phyloP scores from a whole-genome alignment of 148 eudicot species.

The Nyssa sinensis region DNA sequence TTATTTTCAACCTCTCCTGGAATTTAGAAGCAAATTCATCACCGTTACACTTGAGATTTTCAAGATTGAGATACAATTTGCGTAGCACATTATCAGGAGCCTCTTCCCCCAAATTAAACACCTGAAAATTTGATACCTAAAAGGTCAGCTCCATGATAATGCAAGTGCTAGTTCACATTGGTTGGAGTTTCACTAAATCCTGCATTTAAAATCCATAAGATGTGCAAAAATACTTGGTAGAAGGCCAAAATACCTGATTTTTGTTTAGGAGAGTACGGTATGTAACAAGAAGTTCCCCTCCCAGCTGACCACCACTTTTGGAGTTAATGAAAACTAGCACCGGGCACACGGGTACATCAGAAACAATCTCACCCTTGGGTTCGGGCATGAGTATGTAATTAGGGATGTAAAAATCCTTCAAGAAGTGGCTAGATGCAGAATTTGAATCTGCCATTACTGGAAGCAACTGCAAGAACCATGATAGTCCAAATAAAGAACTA shows the following conservation, averaged over 20 bases:
- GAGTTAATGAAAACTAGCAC: slow-evolving; percentile 85
- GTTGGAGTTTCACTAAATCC: not conserved
- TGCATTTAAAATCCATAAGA: not conserved
- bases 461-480: slow-evolving; percentile 26
- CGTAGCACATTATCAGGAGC: slow-evolving; percentile 74
- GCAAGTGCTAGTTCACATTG: not conserved
- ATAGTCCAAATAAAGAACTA: not conserved
- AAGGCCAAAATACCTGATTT: slow-evolving; percentile 53
- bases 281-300: slow-evolving; percentile 79
- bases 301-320: slow-evolving; percentile 97
- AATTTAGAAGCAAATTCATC: slow-evolving; percentile 57
- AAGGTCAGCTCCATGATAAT: not conserved
- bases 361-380: slow-evolving; percentile 25
- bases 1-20: slow-evolving; percentile 68
- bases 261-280: slow-evolving; percentile 66
- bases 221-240: not conserved
- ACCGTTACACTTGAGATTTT: slow-evolving; percentile 61
- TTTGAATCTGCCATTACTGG: slow-evolving; percentile 35
- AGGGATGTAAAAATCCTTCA: slow-evolving; percentile 68
- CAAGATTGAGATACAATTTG: slow-evolving; percentile 61
- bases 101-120: slow-evolving; percentile 73
- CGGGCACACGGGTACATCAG: slow-evolving; percentile 58
- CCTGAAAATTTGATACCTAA: slow-evolving; percentile 32
- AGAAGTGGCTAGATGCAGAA: slow-evolving; percentile 23
- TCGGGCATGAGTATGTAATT: slow-evolving; percentile 55